Conservation (phyloP, 345 rosid species). For the Populus ilicifolia region DNA sequence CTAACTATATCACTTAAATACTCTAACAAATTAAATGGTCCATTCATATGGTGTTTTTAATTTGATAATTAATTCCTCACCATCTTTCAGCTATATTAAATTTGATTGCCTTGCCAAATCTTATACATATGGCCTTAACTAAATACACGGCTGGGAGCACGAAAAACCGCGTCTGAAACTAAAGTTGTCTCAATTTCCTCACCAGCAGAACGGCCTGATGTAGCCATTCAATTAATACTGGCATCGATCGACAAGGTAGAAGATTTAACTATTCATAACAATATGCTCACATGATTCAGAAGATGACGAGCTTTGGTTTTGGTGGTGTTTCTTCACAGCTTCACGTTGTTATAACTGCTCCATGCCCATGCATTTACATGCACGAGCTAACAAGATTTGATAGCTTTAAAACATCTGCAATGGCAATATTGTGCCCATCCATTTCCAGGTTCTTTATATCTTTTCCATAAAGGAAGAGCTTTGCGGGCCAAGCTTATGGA, state of each 20-base stretch:
- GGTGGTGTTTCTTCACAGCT: not conserved
- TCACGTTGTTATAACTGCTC: not conserved
- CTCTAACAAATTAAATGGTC: not conserved
- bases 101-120: not conserved
- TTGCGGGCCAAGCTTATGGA: too few species aligned
- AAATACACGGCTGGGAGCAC: not conserved
- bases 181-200: not conserved
- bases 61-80: not conserved
- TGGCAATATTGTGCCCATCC: too few species aligned
- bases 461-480: too few species aligned
- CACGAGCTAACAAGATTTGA: not conserved
- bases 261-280: not conserved
- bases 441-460: too few species aligned
- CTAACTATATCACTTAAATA: not conserved
- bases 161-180: not conserved
- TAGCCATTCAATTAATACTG: not conserved
- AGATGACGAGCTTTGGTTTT: not conserved
- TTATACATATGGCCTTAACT: not conserved
- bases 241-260: not conserved
- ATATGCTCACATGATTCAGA: not conserved
- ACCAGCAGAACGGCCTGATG: not conserved
- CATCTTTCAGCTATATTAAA: not conserved
- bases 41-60: not conserved
- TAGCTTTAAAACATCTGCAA: too few species aligned
- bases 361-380: not conserved